Percentiles rank a stretch among this genome's conserved stretches.
These are phyloP conservation scores for Ceratobasidium theobromae DNA, from an alignment of 1,284 basidiomycete genomes.

Conservation along the genomic window DNA sequence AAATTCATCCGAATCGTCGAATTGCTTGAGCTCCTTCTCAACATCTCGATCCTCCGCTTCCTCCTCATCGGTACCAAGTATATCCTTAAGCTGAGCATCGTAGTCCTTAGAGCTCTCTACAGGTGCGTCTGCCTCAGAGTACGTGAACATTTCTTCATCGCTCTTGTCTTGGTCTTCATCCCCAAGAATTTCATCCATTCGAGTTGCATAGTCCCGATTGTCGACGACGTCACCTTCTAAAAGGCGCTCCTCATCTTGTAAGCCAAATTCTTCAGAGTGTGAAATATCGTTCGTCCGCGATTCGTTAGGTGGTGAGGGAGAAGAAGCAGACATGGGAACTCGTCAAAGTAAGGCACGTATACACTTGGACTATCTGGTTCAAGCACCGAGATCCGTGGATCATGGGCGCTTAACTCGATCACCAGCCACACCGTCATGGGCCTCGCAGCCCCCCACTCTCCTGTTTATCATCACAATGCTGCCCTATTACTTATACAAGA, in stretches of 20 bases:
- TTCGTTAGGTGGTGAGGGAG: conserved; percentile 6
- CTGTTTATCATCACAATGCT: conserved; percentile 25
- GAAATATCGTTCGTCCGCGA: not conserved
- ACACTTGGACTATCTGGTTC: not conserved
- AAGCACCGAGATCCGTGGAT: not conserved
- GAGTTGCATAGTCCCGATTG: conserved; percentile 60
- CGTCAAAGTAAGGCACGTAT: not conserved
- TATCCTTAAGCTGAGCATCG: conserved; percentile 66
- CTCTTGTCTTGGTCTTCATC: conserved; percentile 55
- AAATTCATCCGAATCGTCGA: conserved; percentile 46
- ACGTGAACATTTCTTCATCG: conserved; percentile 66
- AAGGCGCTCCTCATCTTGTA: not conserved
- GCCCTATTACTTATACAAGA: conserved; percentile 30
- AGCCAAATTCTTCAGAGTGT: not conserved
- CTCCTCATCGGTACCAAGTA: conserved; percentile 62
- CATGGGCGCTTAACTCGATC: conserved; percentile 5
- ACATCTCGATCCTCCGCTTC: conserved; percentile 54
- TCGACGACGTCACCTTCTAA: not conserved
- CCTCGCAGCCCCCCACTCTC: not conserved
- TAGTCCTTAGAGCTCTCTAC: conserved; percentile 48
- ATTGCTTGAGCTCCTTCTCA: conserved; percentile 39
- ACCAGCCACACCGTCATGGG: not conserved
- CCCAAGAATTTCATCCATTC: conserved; percentile 70
- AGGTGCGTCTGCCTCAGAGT: conserved; percentile 64
- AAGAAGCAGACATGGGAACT: conserved; percentile 12